Evolutionary conservation across 768 basidiomycete genomes (phyloP).

Genomic region (Russula ochroleuca): DNA sequence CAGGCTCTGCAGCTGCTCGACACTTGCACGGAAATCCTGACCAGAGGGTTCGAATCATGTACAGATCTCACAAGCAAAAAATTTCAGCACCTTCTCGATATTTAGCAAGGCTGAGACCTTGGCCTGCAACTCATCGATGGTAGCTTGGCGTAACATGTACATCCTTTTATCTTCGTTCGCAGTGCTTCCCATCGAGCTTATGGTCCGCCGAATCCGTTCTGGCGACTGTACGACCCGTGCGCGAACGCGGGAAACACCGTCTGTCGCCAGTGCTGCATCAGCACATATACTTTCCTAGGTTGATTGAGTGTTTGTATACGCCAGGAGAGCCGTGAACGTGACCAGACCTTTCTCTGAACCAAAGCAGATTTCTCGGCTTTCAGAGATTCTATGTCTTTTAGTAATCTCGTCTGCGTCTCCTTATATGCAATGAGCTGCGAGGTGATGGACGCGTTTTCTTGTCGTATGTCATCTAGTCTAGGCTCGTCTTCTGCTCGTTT

Average conservation of each 20-base stretch:
- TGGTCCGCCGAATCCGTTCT: conserved; percentile 80
- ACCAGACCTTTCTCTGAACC: conserved; percentile 55
- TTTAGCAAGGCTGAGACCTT: conserved; percentile 66
- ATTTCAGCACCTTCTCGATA: conserved; percentile 62
- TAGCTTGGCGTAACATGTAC: conserved; percentile 61
- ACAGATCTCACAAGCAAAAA: conserved; percentile 5
- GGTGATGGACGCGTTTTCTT: conserved; percentile 58
- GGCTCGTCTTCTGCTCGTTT: conserved; percentile 69
- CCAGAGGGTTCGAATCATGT: conserved; percentile 8
- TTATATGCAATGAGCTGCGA: conserved; percentile 67
- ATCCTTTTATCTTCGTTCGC: conserved; percentile 68
- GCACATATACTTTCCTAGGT: conserved; percentile 55
- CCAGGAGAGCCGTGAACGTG: background rate
- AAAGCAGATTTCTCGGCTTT: conserved; percentile 66
- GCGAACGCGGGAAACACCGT: conserved; percentile 58
- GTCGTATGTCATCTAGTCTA: conserved; percentile 52
- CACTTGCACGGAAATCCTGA: conserved; percentile 66
- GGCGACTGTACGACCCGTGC: conserved; percentile 87
- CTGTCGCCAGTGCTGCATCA: conserved; percentile 55
- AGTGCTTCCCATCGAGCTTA: conserved; percentile 65
- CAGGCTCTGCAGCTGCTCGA: conserved; percentile 72
- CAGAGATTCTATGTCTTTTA: conserved; percentile 63
- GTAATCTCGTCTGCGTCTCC: conserved; percentile 52
- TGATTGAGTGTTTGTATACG: background rate
- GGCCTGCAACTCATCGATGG: conserved; percentile 69